These are phyloP conservation scores for Pestalotiopsis sp. DNA, from an alignment of 2,329 filamentous ascomycete species.

Conservation along the genomic window DNA sequence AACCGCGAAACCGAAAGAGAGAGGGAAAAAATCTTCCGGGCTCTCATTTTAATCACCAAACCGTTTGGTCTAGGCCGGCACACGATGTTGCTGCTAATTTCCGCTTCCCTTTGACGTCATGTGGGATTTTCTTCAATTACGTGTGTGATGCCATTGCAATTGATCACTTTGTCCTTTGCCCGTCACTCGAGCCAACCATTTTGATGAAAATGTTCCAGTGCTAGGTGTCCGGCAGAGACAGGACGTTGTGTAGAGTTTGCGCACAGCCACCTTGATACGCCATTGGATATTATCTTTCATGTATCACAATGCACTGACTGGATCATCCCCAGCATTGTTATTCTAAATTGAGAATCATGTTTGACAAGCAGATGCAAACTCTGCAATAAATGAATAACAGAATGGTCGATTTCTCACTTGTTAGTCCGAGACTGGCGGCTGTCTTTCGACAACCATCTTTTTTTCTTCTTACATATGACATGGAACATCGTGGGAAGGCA, in stretches of 20 bases:
- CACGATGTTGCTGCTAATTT: background rate
- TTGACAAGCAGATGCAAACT: background rate
- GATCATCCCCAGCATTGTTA: background rate
- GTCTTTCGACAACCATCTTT: no score
- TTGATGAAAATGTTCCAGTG: no score
- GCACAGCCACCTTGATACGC: background rate
- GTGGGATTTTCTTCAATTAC: background rate
- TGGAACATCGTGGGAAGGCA: background rate
- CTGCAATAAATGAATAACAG: background rate
- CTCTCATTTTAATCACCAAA: background rate
- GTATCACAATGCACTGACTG: background rate
- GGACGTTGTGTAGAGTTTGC: no score
- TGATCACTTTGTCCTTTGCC: no score
- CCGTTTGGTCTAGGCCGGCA: background rate
- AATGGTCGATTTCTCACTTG: no score
- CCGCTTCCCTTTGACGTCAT: constrained; percentile 11
- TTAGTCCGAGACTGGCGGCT: no score
- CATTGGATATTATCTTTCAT: background rate
- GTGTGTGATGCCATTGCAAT: background rate
- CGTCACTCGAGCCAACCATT: no score
- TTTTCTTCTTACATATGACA: background rate
- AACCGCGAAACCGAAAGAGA: background rate
- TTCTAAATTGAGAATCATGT: background rate
- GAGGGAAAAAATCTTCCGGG: background rate
- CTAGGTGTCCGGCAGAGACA: no score